These are phyloP conservation scores for Apiospora rasikravindrae DNA, from an alignment of 2,329 filamentous ascomycete species.

Conservation along the genomic window DNA sequence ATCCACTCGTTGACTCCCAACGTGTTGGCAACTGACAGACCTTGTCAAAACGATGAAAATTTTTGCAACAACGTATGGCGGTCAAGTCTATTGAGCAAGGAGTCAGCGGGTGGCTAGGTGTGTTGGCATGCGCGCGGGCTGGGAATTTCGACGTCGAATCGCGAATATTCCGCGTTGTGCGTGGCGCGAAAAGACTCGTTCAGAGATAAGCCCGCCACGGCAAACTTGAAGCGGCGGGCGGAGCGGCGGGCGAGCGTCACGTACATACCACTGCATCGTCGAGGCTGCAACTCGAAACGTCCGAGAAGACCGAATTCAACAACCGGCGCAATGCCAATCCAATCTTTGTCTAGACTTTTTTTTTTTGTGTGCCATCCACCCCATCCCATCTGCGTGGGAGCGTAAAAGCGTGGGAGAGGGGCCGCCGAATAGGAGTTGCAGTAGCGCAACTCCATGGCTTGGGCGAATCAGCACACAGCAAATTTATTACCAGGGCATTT, in stretches of 20 bases:
- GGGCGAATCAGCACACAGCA: not conserved
- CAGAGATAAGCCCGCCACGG: not conserved
- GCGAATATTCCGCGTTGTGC: conserved; percentile 16
- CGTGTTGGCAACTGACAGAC: not conserved
- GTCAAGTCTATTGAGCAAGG: not conserved
- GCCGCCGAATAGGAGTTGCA: conserved; percentile 9
- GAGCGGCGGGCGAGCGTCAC: not conserved
- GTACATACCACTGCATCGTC: not conserved
- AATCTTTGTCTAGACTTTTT: conserved; percentile 6
- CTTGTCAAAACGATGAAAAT: not conserved
- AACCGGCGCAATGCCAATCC: not conserved
- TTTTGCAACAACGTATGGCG: not conserved
- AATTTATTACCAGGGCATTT: not conserved
- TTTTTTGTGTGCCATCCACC: not conserved
- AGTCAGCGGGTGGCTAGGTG: not conserved
- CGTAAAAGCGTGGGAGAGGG: not conserved
- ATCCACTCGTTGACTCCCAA: conserved; percentile 10
- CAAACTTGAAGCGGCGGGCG: not conserved
- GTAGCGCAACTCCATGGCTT: not conserved
- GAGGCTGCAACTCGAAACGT: conserved; percentile 15
- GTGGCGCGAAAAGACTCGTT: conserved; percentile 13
- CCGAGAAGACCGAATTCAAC: not conserved
- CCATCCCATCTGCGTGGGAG: conserved; percentile 1
- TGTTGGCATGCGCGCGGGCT: not conserved
- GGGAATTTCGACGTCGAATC: conserved; percentile 8